Evolutionary conservation across 257 asterid genomes (phyloP).

Genomic region (Capsicum pubescens): DNA sequence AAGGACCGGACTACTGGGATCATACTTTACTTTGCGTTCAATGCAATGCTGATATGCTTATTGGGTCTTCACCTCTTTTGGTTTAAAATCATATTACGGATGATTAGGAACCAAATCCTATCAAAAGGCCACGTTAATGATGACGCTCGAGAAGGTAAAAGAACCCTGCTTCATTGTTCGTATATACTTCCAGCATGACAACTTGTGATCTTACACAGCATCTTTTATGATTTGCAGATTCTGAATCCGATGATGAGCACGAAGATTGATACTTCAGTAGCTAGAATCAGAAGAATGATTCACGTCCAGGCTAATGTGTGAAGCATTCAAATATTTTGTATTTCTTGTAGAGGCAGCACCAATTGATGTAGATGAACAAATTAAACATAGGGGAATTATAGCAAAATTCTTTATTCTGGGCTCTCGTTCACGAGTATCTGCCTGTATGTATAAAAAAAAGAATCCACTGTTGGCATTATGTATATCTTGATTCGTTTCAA

Average conservation of each 20-base stretch:
- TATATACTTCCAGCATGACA: not conserved
- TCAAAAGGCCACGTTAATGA: conserved; percentile 37
- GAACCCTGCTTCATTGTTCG: not conserved
- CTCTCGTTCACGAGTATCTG: not conserved
- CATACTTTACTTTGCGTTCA: conserved; percentile 35
- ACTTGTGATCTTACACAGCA: not conserved
- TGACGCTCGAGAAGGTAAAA: conserved; percentile 48
- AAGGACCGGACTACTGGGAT: not conserved
- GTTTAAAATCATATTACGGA: conserved; percentile 34
- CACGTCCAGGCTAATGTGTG: not conserved
- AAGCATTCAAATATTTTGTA: not conserved
- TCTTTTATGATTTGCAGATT: conserved; percentile 30
- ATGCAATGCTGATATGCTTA: conserved; percentile 38
- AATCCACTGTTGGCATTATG: not conserved
- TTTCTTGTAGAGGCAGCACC: not conserved
- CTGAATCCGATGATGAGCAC: conserved; percentile 42
- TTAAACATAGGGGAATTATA: not conserved
- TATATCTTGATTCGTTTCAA: not conserved
- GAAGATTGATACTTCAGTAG: conserved; percentile 30
- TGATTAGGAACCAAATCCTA: conserved; percentile 37
- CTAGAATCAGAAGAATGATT: not conserved
- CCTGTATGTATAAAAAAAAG: not conserved
- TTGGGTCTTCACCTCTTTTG: conserved; percentile 42
- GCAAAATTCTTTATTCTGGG: not conserved
- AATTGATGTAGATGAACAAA: not conserved